Base-by-base conservation (phyloP, 768 basidiomycete species). In the Phlebiopsis flavidoalba region DNA sequence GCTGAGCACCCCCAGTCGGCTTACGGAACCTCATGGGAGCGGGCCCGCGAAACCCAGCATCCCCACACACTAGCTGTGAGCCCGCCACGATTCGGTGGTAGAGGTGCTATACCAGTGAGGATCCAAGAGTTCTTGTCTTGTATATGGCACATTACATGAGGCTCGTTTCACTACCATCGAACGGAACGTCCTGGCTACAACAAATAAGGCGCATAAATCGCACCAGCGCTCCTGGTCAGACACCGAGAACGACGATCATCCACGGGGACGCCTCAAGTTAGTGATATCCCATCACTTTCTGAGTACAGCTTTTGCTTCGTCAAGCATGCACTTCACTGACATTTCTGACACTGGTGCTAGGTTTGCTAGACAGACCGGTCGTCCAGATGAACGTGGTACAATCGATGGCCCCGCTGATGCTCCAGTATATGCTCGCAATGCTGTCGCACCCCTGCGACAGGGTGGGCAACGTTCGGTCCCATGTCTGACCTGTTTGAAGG, bases 361-460 rank as follows among this genome's bases (percentile, higher is more conserved):
- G 83, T 87, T 68, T 69, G 78, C 67, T 10, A 35, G 65, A 40
- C 59, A 57, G 15, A 63, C 54, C 40, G 31, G 53, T 37, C 26
- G 37, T 10, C 31, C 24, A 54, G 60, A 55, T 26, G n/a, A n/a
- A n/a, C 59, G 66, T 22, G 58, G 69, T 2, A 66, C 73, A 43
- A 89, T 89, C 45, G 77, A 79, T 17, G 86, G 86, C 2, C n/a
- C 77, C 81, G 6, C 64, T 89, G 26, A 85, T 91, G 84, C 82
- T 85, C 0, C 89, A 89, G 65, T 91, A 91, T 71, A 74, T 92
- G 2, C 76, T 89, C 71, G 75, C 86, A 2, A 70, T 91, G 60
- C 76, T 91, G 47, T 80, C 71, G 50, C 62, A 73, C 78, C 33
- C n/a, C 65, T 47, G 57, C n/a, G 69, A 56, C 26, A 31, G 26